Conservation (phyloP, 2,329 filamentous ascomycete genomes). For the Aspergillus candidus region DNA sequence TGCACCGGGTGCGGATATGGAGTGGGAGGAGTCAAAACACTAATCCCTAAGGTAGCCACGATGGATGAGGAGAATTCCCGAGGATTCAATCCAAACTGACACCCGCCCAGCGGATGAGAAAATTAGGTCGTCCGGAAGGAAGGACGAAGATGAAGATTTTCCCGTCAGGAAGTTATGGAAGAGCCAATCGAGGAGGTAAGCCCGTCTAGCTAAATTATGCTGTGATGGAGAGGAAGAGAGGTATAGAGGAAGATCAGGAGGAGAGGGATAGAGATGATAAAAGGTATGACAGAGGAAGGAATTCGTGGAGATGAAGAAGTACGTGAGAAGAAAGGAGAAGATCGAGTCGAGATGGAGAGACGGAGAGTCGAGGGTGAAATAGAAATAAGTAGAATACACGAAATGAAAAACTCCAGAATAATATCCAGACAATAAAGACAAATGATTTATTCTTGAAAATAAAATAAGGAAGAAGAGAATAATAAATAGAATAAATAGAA, state of each 20-base stretch:
- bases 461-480: background rate
- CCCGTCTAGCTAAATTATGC: too few relatives aligned
- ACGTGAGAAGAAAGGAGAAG: background rate
- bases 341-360: background rate
- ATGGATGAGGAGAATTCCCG: conserved; percentile 19
- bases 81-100: conserved; percentile 5
- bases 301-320: background rate
- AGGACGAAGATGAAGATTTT: conserved; percentile 1
- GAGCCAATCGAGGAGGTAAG: too few relatives aligned
- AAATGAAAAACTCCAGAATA: background rate
- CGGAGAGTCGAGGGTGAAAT: background rate
- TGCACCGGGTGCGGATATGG: conserved; percentile 29
- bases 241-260: background rate
- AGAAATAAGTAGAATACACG: background rate
- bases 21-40: conserved; percentile 24
- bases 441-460: background rate
- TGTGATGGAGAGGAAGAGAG: too few relatives aligned
- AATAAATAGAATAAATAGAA: background rate
- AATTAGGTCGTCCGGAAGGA: too few relatives aligned
- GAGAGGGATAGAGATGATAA: background rate
- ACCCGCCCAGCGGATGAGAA: conserved; percentile 2
- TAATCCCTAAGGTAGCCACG: conserved; percentile 38
- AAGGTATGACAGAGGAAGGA: background rate
- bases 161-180: too few relatives aligned
- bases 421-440: background rate